phyloP scores from a whole-genome alignment of 2,329 filamentous ascomycete species.

The Colletotrichum orchidophilum region DNA sequence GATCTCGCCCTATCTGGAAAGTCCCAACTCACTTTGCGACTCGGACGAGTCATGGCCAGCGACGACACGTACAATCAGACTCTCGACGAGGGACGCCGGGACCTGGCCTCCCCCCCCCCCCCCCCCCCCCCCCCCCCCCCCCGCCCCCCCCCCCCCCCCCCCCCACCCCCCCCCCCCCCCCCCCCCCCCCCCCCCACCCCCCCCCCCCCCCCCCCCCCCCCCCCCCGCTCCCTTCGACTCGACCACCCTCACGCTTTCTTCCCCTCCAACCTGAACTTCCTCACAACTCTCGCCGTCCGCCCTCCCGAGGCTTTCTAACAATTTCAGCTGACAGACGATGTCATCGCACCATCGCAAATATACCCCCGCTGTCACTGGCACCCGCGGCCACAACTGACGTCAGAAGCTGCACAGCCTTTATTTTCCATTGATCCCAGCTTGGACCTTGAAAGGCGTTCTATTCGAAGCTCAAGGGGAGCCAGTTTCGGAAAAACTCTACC shows the following conservation, averaged over 20 bases:
- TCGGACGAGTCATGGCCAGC: conserved; percentile 25
- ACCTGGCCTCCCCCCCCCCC: conserved; percentile 8
- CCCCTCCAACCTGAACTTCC: background rate
- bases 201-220: conserved; percentile 2
- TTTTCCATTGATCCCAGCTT: conserved; percentile 14
- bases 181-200: conserved; percentile 3
- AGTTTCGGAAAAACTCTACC: conserved; percentile 27
- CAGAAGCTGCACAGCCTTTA: conserved; percentile 4
- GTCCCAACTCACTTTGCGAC: conserved; percentile 32
- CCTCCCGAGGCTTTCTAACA: conserved; percentile 18
- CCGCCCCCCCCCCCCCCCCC: conserved; percentile 2
- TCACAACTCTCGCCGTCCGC: background rate
- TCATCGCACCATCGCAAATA: conserved; percentile 14
- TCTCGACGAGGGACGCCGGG: background rate
- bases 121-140: conserved; percentile 3
- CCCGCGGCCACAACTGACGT: conserved; percentile 26
- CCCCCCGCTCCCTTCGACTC: background rate
- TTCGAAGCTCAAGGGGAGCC: conserved; percentile 5
- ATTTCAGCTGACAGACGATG: conserved; percentile 33
- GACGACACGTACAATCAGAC: conserved; percentile 16
- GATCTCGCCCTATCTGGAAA: conserved; percentile 29
- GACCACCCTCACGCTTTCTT: conserved; percentile 8
- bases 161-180: conserved; percentile 1
- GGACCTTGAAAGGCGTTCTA: conserved; percentile 28
- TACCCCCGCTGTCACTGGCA: conserved; percentile 21